Evolutionary conservation across 495 filamentous ascomycete genomes (phyloP), one percentile per base, ranked within the genome.

Genomic region (Podospora comata): DNA sequence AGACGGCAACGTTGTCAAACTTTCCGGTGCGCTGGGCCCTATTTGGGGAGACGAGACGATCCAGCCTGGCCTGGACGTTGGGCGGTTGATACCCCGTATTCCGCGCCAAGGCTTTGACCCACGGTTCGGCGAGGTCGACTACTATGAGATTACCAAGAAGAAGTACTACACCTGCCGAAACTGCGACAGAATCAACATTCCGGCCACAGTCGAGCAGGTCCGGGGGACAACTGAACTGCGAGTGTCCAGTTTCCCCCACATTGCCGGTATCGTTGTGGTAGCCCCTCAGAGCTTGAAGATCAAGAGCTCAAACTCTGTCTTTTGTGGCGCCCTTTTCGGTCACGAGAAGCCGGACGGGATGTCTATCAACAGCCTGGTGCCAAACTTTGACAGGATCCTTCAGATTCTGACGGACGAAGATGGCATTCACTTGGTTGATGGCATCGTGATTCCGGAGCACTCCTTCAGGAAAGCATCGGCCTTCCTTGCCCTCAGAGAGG

Each of bases 361-460:
- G 57, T 84, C 86, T 18, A 91, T 98, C 70, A 90, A 84, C 23
- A 85, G 91, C 18, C 80, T 99, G 28, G 90, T 99, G 26, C 95
- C 94, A 0, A 86, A 89, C 28, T 98, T 99, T 72, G 92, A 95
- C 72, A 86, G 88, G 68, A 86, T 97, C 28, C 81, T 99, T 57
- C 83, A 87, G 60, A 84, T 94, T 59, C 82, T 99, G 64, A 91
- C 87, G 4, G 91, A 97, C 65, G 92, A 97, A 73, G 94, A 98
- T 70, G 86, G 91, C 56, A 83, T 97, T 61, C 81, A 84, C 26
- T 83, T 97, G 20, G 85, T 90, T 18, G 96, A 99, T 76, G 96
- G 95, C n/a, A 93, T 98, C 65, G 93, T 99, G 32, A 89, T 99
- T 64, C 96, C 95, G 5, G 95, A 99, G 78, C 92, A 97, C 75